phyloP scores from a whole-genome alignment of 2,329 filamentous ascomycete species.

The Parafenestella ontariensis region DNA sequence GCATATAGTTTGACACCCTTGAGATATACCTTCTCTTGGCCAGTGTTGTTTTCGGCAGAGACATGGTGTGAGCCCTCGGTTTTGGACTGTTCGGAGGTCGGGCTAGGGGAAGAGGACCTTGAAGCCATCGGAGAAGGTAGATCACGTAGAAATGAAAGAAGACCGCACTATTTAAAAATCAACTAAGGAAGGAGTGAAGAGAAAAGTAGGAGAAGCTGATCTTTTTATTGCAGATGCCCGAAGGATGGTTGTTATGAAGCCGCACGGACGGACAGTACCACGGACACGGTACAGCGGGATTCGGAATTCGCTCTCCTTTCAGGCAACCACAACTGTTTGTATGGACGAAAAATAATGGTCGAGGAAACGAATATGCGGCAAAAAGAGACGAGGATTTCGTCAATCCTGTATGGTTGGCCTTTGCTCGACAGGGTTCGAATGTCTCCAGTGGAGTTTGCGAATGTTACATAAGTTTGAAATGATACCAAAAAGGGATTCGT shows the following conservation, averaged over 20 bases:
- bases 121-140: background rate
- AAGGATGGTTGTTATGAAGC: background rate
- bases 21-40: slow-evolving; percentile 6
- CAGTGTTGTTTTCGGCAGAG: background rate
- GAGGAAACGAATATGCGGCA: background rate
- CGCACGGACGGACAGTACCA: background rate
- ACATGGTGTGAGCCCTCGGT: background rate
- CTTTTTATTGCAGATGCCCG: background rate
- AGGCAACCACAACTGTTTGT: background rate
- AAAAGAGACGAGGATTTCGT: background rate
- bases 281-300: background rate
- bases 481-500: too few species aligned
- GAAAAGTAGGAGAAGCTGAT: background rate
- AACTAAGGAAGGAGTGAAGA: background rate
- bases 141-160: too few species aligned
- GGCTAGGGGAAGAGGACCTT: background rate
- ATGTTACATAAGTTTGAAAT: too few species aligned
- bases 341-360: background rate
- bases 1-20: slow-evolving; percentile 16
- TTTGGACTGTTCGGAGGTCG: background rate
- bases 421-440: too few species aligned
- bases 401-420: background rate
- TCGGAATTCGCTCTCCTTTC: background rate
- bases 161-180: background rate
- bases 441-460: too few species aligned